A percentile compares a stretch with the other conserved stretches of the same genome.
These are phyloP conservation scores for Tuber magnatum DNA, from an alignment of 495 filamentous ascomycete genomes.

Conservation along the genomic window DNA sequence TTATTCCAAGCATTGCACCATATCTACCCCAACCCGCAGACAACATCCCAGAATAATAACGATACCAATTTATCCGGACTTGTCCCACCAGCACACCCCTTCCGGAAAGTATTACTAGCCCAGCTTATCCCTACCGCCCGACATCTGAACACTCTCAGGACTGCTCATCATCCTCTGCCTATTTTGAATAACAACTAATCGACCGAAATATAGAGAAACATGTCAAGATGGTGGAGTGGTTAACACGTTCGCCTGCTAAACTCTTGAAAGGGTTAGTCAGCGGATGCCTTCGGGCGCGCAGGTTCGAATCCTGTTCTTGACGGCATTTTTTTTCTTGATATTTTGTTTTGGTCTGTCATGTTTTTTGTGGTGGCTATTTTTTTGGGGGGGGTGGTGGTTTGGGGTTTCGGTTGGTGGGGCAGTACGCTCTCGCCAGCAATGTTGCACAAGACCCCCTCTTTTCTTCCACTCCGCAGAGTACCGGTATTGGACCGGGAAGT, in stretches of 20 bases:
- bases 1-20: neutral
- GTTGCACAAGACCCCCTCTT: too few species aligned
- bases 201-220: neutral
- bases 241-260: constrained; percentile 41
- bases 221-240: constrained; percentile 41
- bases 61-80: neutral
- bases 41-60: neutral
- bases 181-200: neutral
- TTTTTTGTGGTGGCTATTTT: neutral
- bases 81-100: neutral
- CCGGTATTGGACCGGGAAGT: too few species aligned
- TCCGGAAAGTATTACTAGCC: neutral
- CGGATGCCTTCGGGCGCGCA: constrained; percentile 41
- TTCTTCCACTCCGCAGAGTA: too few species aligned
- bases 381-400: neutral
- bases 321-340: neutral
- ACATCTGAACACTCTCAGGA: neutral
- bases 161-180: too few species aligned
- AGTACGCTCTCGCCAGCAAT: too few species aligned
- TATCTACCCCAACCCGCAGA: neutral
- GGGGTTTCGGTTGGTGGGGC: too few species aligned
- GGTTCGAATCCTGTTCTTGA: constrained; percentile 41
- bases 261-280: constrained; percentile 11
- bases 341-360: neutral
- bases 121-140: neutral